Evolutionary conservation across 129 eudicot species (phyloP), one percentile per base, ranked within the genome.

Genomic region (Sambucus nigra): DNA sequence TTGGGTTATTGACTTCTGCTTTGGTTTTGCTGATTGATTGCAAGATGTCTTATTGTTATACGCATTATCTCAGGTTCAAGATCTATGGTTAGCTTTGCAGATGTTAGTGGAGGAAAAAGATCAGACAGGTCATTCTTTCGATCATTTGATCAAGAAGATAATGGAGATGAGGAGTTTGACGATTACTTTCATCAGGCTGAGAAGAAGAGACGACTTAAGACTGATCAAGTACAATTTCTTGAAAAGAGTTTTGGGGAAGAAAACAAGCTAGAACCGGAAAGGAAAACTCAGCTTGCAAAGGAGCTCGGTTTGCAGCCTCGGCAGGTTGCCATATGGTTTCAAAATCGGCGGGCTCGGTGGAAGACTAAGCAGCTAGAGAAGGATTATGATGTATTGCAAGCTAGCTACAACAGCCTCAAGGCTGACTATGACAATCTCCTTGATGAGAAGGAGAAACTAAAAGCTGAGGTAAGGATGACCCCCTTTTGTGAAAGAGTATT

Each of bases 291-390:
- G 71, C 88, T 88, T 38, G 97, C 97, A n/a, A 88, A 84, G 72
- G 95, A 88, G 16, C 97, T 88, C 11, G 88, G 88, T 22, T 67
- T 88, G 93, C 87, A 88, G 74, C 97, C 97, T 27, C 66, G 97
- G 5, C 97, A 88, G 66, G 80, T 88, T 61, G 97, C 95, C 0
- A 76, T 88, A 51, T 88, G 97, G 97, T 88, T 88, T 55, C 97
- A 88, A 45, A 88, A 88, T 49, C 80, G 95, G 4, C 73, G 97
- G 28, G 97, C 97, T 5, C 77, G 97, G 8, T 88, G 97, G 95
- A 88, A 81, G 68, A 88, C 73, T 31, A 84, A 80, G 53, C 77
- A 72, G 54, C 80, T 84, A 0, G 97, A 88, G 69, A 84, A 76
- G 57, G 97, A 88, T 72, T 88, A 81, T 38, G 93, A 84, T 25